Base-by-base conservation (phyloP, 371 early-diverging fungal genomes). In the Mucor racemosus region DNA sequence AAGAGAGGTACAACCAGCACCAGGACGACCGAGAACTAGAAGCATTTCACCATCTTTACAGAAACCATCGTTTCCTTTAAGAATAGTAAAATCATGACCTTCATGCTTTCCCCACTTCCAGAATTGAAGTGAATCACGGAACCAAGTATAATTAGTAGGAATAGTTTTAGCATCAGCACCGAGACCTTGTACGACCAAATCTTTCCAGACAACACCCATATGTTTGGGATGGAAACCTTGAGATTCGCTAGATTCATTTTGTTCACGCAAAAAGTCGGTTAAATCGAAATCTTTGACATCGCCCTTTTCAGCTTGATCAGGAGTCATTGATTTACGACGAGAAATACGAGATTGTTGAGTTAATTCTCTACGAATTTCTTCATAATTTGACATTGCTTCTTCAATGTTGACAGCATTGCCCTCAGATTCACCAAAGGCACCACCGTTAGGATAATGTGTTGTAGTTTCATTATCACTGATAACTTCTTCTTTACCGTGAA, bases 21-120 rank as follows among this genome's bases (percentile, higher is more conserved):
- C 88, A 11, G 88, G 88, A 19, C 82, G 78, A 38, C 88, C 88
- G 9, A 88, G 72, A 10, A 88, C 86, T 7, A 88, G 72, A 48
- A 88, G 64, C 86, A 88, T 86, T 69, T 88, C 88, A 55, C 88
- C 88, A 44, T 81, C 81, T 6, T 78, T 78, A 44, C 79, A 81
- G 58, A 78, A 79, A 55, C 83, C 85, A 11, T 75, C 66, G 44
- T 77, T 81, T 10, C 71, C 69, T 53, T 80, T 70, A n/a, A 86
- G 70, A 34, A 86, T 79, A 44, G 74, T 76, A 21, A 73, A 73
- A 54, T 82, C 79, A 41, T 67, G 58, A 48, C 75, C 80, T 15
- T 35, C 26, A 19, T 73, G 69, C 26, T 60, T 55, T 34, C 77
- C 74, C 77, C 75, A 77, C 35, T 74, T 72, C 76, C 78, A 75